Evolutionary conservation across 2,329 filamentous ascomycete genomes (phyloP).

Genomic region (Calonectria multiphialidica): DNA sequence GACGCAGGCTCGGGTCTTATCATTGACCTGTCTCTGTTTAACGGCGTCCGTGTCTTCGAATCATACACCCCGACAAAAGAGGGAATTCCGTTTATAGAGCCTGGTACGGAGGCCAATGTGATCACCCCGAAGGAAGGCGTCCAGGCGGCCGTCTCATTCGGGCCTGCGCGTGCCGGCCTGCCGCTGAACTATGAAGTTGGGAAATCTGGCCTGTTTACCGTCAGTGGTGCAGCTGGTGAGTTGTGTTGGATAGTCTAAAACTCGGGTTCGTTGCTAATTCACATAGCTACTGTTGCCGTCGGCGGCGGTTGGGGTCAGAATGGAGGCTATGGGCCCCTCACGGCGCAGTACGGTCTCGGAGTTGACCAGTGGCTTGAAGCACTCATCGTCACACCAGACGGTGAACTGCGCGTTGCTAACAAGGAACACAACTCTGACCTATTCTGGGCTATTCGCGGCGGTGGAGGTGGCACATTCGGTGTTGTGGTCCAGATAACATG

Average conservation of each 20-base stretch:
- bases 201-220: neutral
- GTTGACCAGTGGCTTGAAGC: conserved; percentile 15
- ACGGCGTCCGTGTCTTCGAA: neutral
- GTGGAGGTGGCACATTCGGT: neutral
- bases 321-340: conserved; percentile 1
- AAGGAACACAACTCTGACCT: neutral
- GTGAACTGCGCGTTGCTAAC: neutral
- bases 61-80: neutral
- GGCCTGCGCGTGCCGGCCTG: neutral
- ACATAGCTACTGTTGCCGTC: neutral
- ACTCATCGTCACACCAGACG: neutral
- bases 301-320: conserved; percentile 7
- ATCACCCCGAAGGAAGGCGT: neutral
- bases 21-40: neutral
- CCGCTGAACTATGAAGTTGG: neutral
- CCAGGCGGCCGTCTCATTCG: neutral
- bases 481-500: neutral
- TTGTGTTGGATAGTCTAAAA: too few species aligned
- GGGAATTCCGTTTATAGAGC: neutral
- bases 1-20: neutral
- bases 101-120: neutral
- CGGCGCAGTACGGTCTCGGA: conserved; percentile 8
- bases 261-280: neutral
- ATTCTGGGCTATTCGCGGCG: neutral
- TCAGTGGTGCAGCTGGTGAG: neutral